These are phyloP conservation scores for Scleroderma citrinum DNA, from an alignment of 768 basidiomycete species.

Conservation along the genomic window DNA sequence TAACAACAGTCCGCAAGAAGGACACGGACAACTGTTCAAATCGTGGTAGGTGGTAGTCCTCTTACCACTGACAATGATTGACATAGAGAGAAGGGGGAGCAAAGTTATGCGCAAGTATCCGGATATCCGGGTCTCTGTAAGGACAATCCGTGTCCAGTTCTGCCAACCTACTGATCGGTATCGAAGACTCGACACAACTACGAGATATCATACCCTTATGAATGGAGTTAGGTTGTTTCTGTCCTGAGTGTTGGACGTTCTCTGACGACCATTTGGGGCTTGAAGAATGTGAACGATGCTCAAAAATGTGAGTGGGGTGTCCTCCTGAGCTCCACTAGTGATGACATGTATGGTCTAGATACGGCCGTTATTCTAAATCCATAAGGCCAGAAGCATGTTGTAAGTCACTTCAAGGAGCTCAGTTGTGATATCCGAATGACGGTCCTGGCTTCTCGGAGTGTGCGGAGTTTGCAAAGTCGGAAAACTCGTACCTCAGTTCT, in stretches of 20 bases:
- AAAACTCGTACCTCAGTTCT: slow-evolving; percentile 52
- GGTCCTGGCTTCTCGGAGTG: slow-evolving; percentile 31
- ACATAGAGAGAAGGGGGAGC: slow-evolving; percentile 40
- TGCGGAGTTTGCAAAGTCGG: slow-evolving; percentile 65
- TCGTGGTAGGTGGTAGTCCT: slow-evolving; percentile 38
- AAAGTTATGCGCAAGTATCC: slow-evolving; percentile 64
- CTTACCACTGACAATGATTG: neutral
- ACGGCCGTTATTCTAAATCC: slow-evolving; percentile 70
- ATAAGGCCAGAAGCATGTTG: slow-evolving; percentile 61
- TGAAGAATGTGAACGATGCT: slow-evolving; percentile 30
- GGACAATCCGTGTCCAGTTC: slow-evolving; percentile 9
- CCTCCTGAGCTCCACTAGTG: neutral
- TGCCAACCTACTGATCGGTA: neutral
- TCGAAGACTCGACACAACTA: slow-evolving; percentile 65
- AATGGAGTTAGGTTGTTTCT: slow-evolving; percentile 55
- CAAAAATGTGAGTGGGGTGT: slow-evolving; percentile 44
- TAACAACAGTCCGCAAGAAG: slow-evolving; percentile 59
- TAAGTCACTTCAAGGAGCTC: slow-evolving; percentile 27
- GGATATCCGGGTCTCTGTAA: slow-evolving; percentile 68
- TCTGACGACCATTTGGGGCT: neutral
- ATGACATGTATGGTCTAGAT: slow-evolving; percentile 35
- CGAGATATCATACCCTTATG: slow-evolving; percentile 64
- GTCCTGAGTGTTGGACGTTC: slow-evolving; percentile 45
- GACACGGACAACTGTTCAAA: slow-evolving; percentile 70
- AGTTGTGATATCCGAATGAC: neutral